These are phyloP conservation scores for Sideroxylon spinosum DNA, from an alignment of 179 eudicot species.

Conservation along the genomic window DNA sequence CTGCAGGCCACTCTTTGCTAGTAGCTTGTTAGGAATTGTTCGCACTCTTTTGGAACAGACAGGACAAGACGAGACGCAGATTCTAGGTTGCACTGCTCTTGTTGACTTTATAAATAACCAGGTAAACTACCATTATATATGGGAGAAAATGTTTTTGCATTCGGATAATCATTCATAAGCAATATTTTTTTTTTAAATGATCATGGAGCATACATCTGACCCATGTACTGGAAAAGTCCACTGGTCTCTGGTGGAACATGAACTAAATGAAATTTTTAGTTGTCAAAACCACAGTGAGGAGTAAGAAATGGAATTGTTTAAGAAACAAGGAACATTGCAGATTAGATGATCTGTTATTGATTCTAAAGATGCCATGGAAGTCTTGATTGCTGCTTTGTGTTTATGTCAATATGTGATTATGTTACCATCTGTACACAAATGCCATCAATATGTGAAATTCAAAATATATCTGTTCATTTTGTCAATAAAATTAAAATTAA, in stretches of 20 bases:
- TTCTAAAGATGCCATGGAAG: background rate
- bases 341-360: background rate
- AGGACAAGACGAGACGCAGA: slow-evolving; percentile 51
- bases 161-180: background rate
- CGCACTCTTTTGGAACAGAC: slow-evolving; percentile 76
- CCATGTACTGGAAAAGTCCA: background rate
- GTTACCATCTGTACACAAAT: background rate
- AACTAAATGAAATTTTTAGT: background rate
- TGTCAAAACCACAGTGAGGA: background rate
- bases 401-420: background rate
- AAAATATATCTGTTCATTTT: background rate
- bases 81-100: slow-evolving; percentile 65
- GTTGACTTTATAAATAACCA: slow-evolving; percentile 75
- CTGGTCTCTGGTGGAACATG: background rate
- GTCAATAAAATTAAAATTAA: slow-evolving; percentile 3
- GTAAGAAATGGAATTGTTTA: slow-evolving; percentile 2
- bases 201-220: background rate
- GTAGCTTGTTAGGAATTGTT: slow-evolving; percentile 63
- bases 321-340: background rate
- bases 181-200: background rate
- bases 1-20: slow-evolving; percentile 81
- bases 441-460: background rate
- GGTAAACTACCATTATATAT: slow-evolving; percentile 35
- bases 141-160: background rate
- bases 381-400: background rate